Evolutionary conservation across 495 filamentous ascomycete species (phyloP), one percentile per base, ranked within the genome.

Genomic region (Podospora appendiculata): DNA sequence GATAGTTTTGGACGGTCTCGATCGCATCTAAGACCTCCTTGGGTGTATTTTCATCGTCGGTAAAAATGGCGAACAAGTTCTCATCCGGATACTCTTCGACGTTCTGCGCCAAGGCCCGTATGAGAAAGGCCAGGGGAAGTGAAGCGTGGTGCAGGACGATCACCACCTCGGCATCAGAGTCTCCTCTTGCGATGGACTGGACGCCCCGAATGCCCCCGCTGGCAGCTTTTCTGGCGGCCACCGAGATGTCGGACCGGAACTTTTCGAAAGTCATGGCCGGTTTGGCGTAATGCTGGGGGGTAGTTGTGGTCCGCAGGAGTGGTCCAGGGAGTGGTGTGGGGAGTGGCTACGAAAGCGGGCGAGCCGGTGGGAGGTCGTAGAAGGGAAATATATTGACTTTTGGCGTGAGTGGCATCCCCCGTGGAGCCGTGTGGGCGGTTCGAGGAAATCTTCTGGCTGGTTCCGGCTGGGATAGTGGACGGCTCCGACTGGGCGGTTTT

Each of bases 21-120:
- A 65, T 33, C 9, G 56, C 51, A 9, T 47, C 32, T 11, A 36
- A 38, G 41, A 43, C 41, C n/a, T 16, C 14, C 41, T 16, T 19
- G 1, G 57, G 46, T 7, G 60, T 68, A 52, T 79, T 66, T 0
- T 83, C 74, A 4, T 75, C 73, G 10, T 71, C 73, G 12, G 81
- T 74, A 56, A 76, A 89, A 38, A 86, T 57, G 52, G 82, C 74
- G 52, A 80, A 87, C 41, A 65, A 68, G 58, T 87, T 86, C 32
- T 61, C 62, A 17, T 65, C 69, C 2, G 86, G 87, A 55, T 91
- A 91, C 8, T 87, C 82, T 40, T 71, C 67, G 5, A 82, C 58
- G 52, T 89, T 83, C 25, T 56, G 44, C 18, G 41, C 53, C 5
- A 58, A n/a, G 1, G 48, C 54, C 2, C 53, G 58, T 16, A 73